Evolutionary conservation across 2,329 filamentous ascomycete genomes (phyloP).

Genomic region (Nothomitra cinnamomea): DNA sequence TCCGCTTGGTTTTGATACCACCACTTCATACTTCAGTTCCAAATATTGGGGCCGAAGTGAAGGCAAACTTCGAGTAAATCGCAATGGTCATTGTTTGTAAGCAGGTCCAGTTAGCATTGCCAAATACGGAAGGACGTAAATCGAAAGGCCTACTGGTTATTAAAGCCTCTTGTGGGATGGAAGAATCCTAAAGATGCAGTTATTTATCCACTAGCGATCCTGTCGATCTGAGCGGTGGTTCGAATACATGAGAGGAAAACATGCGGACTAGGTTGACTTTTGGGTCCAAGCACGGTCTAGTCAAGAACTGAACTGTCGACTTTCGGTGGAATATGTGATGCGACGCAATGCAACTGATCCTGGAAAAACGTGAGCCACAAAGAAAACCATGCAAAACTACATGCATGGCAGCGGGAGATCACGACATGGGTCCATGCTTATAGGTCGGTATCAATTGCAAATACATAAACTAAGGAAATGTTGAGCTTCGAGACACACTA

Average conservation of each 20-base stretch:
- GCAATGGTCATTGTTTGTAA: no score
- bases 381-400: not conserved
- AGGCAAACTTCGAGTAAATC: no score
- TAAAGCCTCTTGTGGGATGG: no score
- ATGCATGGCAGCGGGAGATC: slow-evolving; percentile 3
- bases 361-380: not conserved
- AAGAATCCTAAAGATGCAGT: no score
- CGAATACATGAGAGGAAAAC: not conserved
- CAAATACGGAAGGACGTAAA: no score
- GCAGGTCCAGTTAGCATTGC: no score
- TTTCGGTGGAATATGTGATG: not conserved
- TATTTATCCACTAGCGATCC: not conserved
- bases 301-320: not conserved
- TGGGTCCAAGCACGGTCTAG: not conserved
- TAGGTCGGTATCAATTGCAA: not conserved
- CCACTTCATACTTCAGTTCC: no score
- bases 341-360: not conserved
- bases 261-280: not conserved
- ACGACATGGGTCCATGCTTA: not conserved
- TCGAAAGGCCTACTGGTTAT: no score
- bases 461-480: no score
- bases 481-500: not conserved
- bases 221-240: not conserved
- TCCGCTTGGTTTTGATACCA: no score
- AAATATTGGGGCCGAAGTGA: no score